Evolutionary conservation across 148 eudicot species (phyloP).

Genomic region (Spergularia marina): DNA sequence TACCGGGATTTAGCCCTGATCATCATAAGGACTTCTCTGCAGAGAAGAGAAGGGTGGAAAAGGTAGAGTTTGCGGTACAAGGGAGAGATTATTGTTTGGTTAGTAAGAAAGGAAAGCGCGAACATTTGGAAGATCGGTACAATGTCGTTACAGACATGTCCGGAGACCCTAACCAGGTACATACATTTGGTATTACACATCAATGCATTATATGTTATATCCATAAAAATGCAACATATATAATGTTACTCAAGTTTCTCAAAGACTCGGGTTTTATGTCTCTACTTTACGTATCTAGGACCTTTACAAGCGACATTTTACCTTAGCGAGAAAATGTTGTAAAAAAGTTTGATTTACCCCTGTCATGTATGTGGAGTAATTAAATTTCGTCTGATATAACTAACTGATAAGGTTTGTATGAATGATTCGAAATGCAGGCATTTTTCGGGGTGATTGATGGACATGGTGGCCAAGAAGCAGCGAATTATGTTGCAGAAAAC

Average conservation of each 20-base stretch:
- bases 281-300: too few relatives aligned
- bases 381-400: neutral
- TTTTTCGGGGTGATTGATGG: constrained; percentile 65
- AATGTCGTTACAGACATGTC: constrained; percentile 34
- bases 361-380: neutral
- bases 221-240: neutral
- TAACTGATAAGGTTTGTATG: neutral
- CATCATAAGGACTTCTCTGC: constrained; percentile 10
- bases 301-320: too few relatives aligned
- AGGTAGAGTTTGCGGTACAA: constrained; percentile 36
- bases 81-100: constrained; percentile 37
- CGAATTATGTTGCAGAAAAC: constrained; percentile 52
- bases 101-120: constrained; percentile 50
- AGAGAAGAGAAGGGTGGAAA: constrained; percentile 24
- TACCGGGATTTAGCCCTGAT: constrained; percentile 34
- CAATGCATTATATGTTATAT: neutral
- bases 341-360: neutral
- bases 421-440: constrained; percentile 37
- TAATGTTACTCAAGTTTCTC: too few relatives aligned
- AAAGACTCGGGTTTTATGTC: too few relatives aligned
- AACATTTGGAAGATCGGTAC: constrained; percentile 52
- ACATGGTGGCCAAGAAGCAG: constrained; percentile 67
- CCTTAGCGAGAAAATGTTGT: neutral
- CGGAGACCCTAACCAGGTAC: constrained; percentile 51
- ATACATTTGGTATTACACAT: constrained; percentile 16